Base-by-base conservation (phyloP, 352 stramenopile species). In the Phytophthora crassamura region DNA sequence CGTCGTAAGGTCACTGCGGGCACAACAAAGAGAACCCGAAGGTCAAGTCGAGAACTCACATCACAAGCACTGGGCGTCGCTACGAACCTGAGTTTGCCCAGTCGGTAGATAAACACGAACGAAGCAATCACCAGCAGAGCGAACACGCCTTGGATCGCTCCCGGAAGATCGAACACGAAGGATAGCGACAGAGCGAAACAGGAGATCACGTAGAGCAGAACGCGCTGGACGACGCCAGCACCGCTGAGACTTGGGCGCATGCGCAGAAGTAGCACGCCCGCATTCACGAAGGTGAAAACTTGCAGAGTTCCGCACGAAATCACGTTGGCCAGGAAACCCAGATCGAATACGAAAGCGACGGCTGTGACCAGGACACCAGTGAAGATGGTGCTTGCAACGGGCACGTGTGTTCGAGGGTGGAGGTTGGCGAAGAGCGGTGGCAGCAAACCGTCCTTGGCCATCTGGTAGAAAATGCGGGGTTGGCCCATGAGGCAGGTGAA, bases 281-380 rank as follows among this genome's bases (percentile, higher is more conserved):
- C 89, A 71, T 97, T 95, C 12, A 97, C 90, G 53, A 97, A 97
- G n/a, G 90, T 97, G 51, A 97, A 98, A 2, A 97, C 93, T 77
- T 97, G 84, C 0, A 97, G 67, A 7, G 88, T 98, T 33, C 91
- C 93, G 39, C 93, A 91, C 15, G 88, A 97, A 74, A 98, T 98
- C 20, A 97, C 80, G 63, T 96, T 97, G 28, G 93, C 91, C 22
- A 98, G 76, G 39, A 94, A 96, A 57, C 93, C 80, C n/a, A 98
- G 71, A 25, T 97, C 86, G 35, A 97, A 96, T 5, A 97, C 84
- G 32, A 95, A 96, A 25, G 93, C 81, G 42, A 98, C 82, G 11
- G 56, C 60, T 1, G 84, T 80, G 8, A 95, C 88, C 25, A 96
- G 71, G 10, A 91, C 42, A 38, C 91, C 91, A 4, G 93, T 98